These are phyloP conservation scores for Cryptococcus hybrid DNA, from an alignment of 1,284 basidiomycete genomes.

Conservation along the genomic window DNA sequence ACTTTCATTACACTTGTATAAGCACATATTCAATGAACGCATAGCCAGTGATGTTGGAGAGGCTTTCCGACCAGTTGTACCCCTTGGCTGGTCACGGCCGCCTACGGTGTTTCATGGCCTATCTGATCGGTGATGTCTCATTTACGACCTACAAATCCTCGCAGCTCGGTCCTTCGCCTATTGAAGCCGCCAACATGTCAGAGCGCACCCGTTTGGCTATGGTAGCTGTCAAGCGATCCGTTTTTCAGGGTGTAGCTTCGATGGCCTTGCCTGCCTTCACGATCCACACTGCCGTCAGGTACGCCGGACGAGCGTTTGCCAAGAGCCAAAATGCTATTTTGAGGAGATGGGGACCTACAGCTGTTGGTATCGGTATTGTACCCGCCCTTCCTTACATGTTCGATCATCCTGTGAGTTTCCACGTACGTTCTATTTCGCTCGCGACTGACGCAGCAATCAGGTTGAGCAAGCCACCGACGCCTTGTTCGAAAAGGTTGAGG, in stretches of 20 bases:
- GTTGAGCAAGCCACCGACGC: constrained; percentile 54
- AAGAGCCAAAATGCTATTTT: constrained; percentile 63
- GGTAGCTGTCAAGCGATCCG: constrained; percentile 70
- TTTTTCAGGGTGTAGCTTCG: constrained; percentile 85
- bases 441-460: constrained; percentile 14
- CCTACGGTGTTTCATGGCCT: constrained; percentile 84
- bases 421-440: no score
- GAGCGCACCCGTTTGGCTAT: constrained; percentile 70
- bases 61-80: constrained; percentile 84
- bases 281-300: constrained; percentile 77
- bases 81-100: constrained; percentile 58
- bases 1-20: not conserved
- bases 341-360: constrained; percentile 75
- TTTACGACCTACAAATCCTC: constrained; percentile 88
- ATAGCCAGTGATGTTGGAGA: constrained; percentile 86
- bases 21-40: constrained; percentile 31
- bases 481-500: constrained; percentile 54
- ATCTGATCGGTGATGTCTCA: constrained; percentile 71
- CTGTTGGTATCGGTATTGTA: constrained; percentile 60
- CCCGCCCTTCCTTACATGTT: constrained; percentile 78
- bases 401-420: constrained; percentile 63
- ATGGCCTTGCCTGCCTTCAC: constrained; percentile 67
- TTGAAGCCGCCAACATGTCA: constrained; percentile 73
- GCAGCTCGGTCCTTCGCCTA: constrained; percentile 65
- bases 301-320: constrained; percentile 71